Evolutionary conservation across 148 eudicot species (phyloP), one percentile per base, ranked within the genome.

Genomic region (Silene latifolia): DNA sequence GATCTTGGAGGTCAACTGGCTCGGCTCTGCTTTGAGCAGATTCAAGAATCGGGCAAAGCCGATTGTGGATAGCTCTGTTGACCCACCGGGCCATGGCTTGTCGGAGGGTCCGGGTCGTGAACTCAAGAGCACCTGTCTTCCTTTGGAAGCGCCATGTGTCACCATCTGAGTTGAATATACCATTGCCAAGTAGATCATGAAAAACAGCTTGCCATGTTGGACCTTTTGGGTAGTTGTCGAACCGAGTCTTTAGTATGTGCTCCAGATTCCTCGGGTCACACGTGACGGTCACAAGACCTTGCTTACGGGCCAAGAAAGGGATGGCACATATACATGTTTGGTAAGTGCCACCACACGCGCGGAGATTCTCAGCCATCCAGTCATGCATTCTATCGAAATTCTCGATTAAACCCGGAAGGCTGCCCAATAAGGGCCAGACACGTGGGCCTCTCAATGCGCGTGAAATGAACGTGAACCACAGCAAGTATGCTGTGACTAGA

Each of bases 21-120:
- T 85, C 51, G 10, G 74, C 85, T 46, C 77, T 68, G 13, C 70
- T 70, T 74, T 81, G 86, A 72, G 98, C 93, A 60, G 75, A 18
- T 53, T 79, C 72, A 0, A 93, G 79, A 8, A 93, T 80, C 4
- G 94, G 98, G 39, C 88, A 84, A 8, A 93, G 83, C 74, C 98
- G 81, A 3, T 60, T 53, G 46, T 83, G 71, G 58, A 93, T 91
- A 72, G 98, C 89, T 29, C 91, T 89, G 78, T 83, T 91, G 14
- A 93, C 97, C 98, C 98, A 93, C 73, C 93, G 77, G 60, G 88
- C 98, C 98, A 93, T 93, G 74, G 97, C 98, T 24, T 89, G 97
- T 3, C 92, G 90, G n/a, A 93, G 87, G 1, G 97, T 93, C 47
- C 98, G 80, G 2, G 98, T 93, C 0, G 98, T 93, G 84, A 93